phyloP scores from a whole-genome alignment of 495 filamentous ascomycete genomes.

The Articulospora tetracladia region DNA sequence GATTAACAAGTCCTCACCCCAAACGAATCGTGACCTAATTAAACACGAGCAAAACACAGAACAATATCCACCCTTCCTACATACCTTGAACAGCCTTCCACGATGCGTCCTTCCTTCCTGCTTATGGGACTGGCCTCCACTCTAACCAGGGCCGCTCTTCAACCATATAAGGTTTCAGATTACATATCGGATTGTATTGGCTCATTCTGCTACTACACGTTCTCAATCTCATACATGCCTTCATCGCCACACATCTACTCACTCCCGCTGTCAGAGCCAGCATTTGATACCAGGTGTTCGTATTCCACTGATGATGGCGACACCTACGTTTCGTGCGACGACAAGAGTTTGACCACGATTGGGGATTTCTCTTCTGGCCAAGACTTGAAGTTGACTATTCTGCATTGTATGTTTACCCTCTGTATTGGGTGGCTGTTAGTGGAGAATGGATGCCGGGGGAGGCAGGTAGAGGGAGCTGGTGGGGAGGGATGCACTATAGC shows the following conservation, averaged over 20 bases:
- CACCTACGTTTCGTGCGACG: not conserved
- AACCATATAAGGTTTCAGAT: not conserved
- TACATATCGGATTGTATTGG: not conserved
- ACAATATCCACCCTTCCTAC: too few relatives aligned
- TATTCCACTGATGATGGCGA: not conserved
- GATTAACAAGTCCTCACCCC: too few relatives aligned
- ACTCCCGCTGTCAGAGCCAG: not conserved
- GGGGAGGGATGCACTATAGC: too few relatives aligned
- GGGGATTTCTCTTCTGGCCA: not conserved
- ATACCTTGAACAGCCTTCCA: too few relatives aligned
- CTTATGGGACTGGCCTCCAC: not conserved
- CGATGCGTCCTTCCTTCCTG: not conserved
- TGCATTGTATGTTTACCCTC: not conserved
- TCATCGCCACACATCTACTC: not conserved
- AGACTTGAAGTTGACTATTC: not conserved
- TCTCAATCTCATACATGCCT: not conserved
- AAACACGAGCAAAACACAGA: too few relatives aligned
- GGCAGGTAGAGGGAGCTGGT: too few relatives aligned
- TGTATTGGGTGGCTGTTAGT: not conserved
- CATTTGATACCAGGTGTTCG: not conserved
- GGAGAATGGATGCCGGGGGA: too few relatives aligned
- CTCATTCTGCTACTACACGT: not conserved
- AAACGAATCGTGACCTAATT: too few relatives aligned
- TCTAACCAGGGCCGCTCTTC: not conserved
- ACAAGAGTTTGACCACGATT: not conserved